These are phyloP conservation scores for Thozetella sp. DNA, from an alignment of 495 filamentous ascomycete genomes.

Conservation along the genomic window DNA sequence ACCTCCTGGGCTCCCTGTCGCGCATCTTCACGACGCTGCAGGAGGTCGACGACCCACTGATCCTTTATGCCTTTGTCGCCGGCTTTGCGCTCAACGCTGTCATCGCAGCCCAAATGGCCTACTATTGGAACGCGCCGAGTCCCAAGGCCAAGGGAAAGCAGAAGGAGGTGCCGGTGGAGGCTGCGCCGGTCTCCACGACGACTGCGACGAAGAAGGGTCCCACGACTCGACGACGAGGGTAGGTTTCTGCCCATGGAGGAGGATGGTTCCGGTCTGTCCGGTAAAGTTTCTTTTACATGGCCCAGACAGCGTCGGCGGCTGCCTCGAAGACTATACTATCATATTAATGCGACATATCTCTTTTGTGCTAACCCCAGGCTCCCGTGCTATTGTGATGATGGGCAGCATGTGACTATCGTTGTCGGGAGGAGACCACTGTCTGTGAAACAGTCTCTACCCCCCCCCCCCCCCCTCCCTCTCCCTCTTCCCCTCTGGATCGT, in stretches of 20 bases:
- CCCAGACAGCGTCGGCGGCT: slow-evolving; percentile 5
- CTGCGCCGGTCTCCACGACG: slow-evolving; percentile 29
- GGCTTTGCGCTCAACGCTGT: slow-evolving; percentile 87
- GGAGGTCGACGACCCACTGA: slow-evolving; percentile 93
- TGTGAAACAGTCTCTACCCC: too few relatives aligned
- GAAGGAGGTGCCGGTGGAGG: slow-evolving; percentile 28
- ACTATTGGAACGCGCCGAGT: slow-evolving; percentile 87
- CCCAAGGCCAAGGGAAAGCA: slow-evolving; percentile 53
- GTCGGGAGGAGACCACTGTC: too few relatives aligned
- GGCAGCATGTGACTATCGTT: too few relatives aligned
- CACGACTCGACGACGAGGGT: slow-evolving; percentile 56
- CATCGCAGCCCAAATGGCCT: slow-evolving; percentile 88
- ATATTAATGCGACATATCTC: not conserved
- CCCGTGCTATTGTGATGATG: not conserved
- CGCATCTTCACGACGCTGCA: slow-evolving; percentile 97
- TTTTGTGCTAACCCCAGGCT: not conserved
- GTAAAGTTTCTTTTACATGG: slow-evolving; percentile 6
- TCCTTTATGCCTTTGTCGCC: slow-evolving; percentile 89
- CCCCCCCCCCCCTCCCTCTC: too few relatives aligned
- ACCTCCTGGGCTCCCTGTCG: slow-evolving; percentile 85
- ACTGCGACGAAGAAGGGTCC: slow-evolving; percentile 50
- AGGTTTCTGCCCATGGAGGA: slow-evolving; percentile 7
- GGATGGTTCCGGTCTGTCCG: not conserved
- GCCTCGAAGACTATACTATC: not conserved
- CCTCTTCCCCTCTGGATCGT: too few relatives aligned